Conservation (phyloP, 345 rosid species). For the Lagerstroemia speciosa region DNA sequence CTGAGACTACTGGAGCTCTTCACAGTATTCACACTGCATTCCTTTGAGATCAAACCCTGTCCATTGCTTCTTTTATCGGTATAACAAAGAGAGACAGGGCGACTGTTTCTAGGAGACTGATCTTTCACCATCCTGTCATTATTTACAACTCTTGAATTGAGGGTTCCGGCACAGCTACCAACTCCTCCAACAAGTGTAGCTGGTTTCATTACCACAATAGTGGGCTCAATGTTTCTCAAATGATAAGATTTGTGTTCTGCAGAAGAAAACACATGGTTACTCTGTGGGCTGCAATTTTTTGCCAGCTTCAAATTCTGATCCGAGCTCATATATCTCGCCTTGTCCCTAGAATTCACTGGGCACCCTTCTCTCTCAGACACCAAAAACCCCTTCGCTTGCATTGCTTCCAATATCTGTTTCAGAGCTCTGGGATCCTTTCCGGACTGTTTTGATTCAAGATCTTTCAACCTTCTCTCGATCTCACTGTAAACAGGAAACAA, state of each 20-base stretch:
- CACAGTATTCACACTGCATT: slow-evolving; percentile 21
- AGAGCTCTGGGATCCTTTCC: slow-evolving; percentile 79
- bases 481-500: slow-evolving; percentile 63
- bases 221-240: slow-evolving; percentile 39
- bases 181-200: slow-evolving; percentile 62
- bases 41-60: slow-evolving; percentile 32
- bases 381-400: slow-evolving; percentile 58
- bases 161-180: slow-evolving; percentile 40
- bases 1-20: slow-evolving; percentile 59
- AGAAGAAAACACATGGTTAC: slow-evolving; percentile 13
- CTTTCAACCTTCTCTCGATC: slow-evolving; percentile 63
- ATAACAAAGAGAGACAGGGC: slow-evolving; percentile 2
- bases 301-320: background rate
- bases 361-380: slow-evolving; percentile 49
- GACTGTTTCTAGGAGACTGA: slow-evolving; percentile 27
- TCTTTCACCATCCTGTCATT: slow-evolving; percentile 33
- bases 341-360: slow-evolving; percentile 27
- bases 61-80: slow-evolving; percentile 39
- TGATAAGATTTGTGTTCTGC: background rate
- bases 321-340: background rate
- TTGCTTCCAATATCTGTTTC: slow-evolving; percentile 71
- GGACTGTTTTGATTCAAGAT: slow-evolving; percentile 62
- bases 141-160: slow-evolving; percentile 33
- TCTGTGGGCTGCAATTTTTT: slow-evolving; percentile 19
- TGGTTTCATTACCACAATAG: slow-evolving; percentile 93